Conservation (phyloP, 2,329 filamentous ascomycete species). For the Talaromyces atroroseus region DNA sequence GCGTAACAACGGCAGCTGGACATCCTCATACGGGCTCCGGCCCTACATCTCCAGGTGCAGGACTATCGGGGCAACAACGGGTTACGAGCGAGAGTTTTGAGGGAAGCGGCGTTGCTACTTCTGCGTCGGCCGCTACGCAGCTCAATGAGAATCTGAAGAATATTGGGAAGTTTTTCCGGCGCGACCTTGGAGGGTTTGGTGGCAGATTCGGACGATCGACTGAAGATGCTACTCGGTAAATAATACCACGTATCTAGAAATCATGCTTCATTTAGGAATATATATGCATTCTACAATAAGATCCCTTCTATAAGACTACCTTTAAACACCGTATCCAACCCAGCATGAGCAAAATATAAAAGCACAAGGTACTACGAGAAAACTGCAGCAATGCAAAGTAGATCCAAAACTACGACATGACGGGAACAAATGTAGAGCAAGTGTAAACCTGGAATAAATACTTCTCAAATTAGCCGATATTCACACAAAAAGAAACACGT, state of each 20-base stretch:
- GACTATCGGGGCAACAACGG: slow-evolving; percentile 7
- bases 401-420: not conserved
- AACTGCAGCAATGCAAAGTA: no score
- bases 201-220: slow-evolving; percentile 58
- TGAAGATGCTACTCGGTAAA: slow-evolving; percentile 22
- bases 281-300: not conserved
- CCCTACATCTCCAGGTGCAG: slow-evolving; percentile 6
- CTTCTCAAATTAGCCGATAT: slow-evolving; percentile 7
- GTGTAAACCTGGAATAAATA: not conserved
- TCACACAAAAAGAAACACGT: not conserved
- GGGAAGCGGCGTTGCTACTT: slow-evolving; percentile 24
- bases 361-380: not conserved
- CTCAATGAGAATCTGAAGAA: slow-evolving; percentile 93
- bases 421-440: not conserved
- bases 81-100: slow-evolving; percentile 7
- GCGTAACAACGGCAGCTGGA: slow-evolving; percentile 28
- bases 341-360: no score
- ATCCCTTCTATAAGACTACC: not conserved
- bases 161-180: slow-evolving; percentile 91
- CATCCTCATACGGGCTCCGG: slow-evolving; percentile 9
- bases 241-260: not conserved
- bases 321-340: not conserved
- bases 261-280: not conserved
- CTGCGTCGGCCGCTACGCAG: slow-evolving; percentile 52
- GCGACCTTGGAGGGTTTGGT: slow-evolving; percentile 74